Evolutionary conservation across 352 stramenopile genomes (phyloP).

Genomic region (Pythium sp.): DNA sequence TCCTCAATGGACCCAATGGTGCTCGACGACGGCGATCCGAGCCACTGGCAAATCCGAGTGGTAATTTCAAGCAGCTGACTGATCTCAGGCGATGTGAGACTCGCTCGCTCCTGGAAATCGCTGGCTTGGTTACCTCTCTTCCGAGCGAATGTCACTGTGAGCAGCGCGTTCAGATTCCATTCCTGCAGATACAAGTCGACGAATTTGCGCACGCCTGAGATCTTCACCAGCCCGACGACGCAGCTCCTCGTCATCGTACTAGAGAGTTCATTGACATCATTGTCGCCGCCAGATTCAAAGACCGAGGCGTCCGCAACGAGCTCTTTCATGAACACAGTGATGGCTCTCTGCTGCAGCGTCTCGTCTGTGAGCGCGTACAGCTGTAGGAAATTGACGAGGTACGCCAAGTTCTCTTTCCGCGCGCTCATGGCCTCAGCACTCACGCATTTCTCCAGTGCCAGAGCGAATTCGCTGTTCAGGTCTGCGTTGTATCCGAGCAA

Average conservation of each 20-base stretch:
- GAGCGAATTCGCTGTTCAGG: slow-evolving; percentile 60
- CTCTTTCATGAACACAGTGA: slow-evolving; percentile 52
- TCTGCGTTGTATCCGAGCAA: slow-evolving; percentile 70
- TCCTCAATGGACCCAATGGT: slow-evolving; percentile 6
- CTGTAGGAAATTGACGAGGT: slow-evolving; percentile 65
- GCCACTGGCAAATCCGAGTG: slow-evolving; percentile 14
- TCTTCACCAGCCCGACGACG: slow-evolving; percentile 35
- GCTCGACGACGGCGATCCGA: slow-evolving; percentile 1
- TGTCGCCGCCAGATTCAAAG: slow-evolving; percentile 12
- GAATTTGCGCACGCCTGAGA: slow-evolving; percentile 39
- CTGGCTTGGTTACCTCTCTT: slow-evolving; percentile 33
- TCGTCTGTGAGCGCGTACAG: slow-evolving; percentile 58
- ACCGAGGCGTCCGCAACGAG: slow-evolving; percentile 25
- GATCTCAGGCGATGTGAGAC: slow-evolving; percentile 31
- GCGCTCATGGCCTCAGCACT: slow-evolving; percentile 16
- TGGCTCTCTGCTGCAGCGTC: slow-evolving; percentile 38
- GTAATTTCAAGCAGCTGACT: slow-evolving; percentile 31
- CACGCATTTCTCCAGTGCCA: slow-evolving; percentile 40
- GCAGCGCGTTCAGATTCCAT: slow-evolving; percentile 46
- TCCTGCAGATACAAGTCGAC: slow-evolving; percentile 45
- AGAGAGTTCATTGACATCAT: slow-evolving; percentile 14
- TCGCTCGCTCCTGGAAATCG: slow-evolving; percentile 38
- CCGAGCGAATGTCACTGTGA: slow-evolving; percentile 38
- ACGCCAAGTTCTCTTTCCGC: slow-evolving; percentile 40
- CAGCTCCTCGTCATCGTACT: slow-evolving; percentile 24